A percentile compares a stretch with the other conserved stretches of the same genome.
Evolutionary conservation across 805 yeast genomes (phyloP).

Genomic region (Metschnikowia peoriensis): DNA sequence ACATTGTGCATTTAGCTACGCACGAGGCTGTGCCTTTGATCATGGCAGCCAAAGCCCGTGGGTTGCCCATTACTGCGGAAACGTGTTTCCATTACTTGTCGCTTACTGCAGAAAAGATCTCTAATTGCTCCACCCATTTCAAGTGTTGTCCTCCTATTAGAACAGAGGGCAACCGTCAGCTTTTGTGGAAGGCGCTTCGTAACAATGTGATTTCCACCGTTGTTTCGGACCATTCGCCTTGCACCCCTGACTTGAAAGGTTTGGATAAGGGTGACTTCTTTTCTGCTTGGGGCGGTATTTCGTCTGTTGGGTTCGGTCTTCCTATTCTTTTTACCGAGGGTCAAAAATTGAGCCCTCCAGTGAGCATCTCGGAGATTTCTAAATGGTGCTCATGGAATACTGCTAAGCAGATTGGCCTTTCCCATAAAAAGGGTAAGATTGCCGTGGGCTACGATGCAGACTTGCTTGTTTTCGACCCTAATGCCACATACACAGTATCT

Average conservation of each 20-base stretch:
- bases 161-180: conserved; percentile 63
- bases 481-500: conserved; percentile 45
- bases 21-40: conserved; percentile 78
- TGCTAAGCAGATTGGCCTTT: conserved; percentile 79
- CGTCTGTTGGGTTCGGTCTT: conserved; percentile 89
- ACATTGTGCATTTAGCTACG: conserved; percentile 88
- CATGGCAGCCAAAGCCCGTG: conserved; percentile 56
- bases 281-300: conserved; percentile 95
- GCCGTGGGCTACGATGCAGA: conserved; percentile 85
- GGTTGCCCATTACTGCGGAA: conserved; percentile 75
- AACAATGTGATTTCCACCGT: conserved; percentile 72
- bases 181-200: conserved; percentile 76
- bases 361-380: conserved; percentile 59
- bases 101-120: conserved; percentile 72
- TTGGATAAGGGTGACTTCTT: conserved; percentile 82
- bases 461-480: conserved; percentile 75
- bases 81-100: conserved; percentile 93
- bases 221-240: conserved; percentile 94
- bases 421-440: conserved; percentile 69
- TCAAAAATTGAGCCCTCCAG: conserved; percentile 46
- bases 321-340: conserved; percentile 81
- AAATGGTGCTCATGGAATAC: conserved; percentile 83
- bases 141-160: conserved; percentile 97
- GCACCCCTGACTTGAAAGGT: conserved; percentile 87
- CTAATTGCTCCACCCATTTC: conserved; percentile 75